Base-by-base conservation (phyloP, 805 yeast species). In the Metschnikowia chrysomelidarum region DNA sequence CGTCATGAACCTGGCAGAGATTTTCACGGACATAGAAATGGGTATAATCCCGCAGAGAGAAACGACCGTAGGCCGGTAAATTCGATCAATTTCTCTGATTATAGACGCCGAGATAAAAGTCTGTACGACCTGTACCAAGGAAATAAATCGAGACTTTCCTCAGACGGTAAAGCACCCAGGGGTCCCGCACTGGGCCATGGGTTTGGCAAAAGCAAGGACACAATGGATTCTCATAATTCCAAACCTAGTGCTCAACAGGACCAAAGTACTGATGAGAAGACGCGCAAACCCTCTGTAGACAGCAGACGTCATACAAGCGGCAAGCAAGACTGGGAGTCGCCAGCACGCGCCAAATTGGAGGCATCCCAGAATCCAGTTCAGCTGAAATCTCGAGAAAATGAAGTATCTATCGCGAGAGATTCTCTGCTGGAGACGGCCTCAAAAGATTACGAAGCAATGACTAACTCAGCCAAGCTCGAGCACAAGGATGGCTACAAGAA, bases 51-150 rank as follows among this genome's bases (percentile, higher is more conserved):
- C 15, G 19, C 28, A 2, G 33, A 30, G 5, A 24, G 27, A 9
- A 12, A 14, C 19, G 44, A 30, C 14, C 12, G 38, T 6, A 11
- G 13, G 8, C 35, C 27, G 17, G 21, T 26, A 5, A 18, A 14
- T 17, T n/a, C 28, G 17, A 17, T 8, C n/a, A 28, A 19, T 2
- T 20, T 21, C 13, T 10, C 27, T 4, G 12, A 11, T 8, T 6
- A 27, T 9, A 15, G 32, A 5, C 36, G 40, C 9, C 44, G 44
- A 7, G 32, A 28, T 14, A 16, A 30, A 12, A 19, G 19, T 11
- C 23, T 24, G 31, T 40, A 43, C 17, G 40, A 41, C 25, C 37
- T 28, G 41, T 37, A 35, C 41, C 46, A 32, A 15, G 48, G 50
- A n/a, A 37, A 41, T 38, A 46, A 43, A 29, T 43, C 40, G 24